phyloP scores from a whole-genome alignment of 495 filamentous ascomycete species.

The Evansstolkia leycettana region DNA sequence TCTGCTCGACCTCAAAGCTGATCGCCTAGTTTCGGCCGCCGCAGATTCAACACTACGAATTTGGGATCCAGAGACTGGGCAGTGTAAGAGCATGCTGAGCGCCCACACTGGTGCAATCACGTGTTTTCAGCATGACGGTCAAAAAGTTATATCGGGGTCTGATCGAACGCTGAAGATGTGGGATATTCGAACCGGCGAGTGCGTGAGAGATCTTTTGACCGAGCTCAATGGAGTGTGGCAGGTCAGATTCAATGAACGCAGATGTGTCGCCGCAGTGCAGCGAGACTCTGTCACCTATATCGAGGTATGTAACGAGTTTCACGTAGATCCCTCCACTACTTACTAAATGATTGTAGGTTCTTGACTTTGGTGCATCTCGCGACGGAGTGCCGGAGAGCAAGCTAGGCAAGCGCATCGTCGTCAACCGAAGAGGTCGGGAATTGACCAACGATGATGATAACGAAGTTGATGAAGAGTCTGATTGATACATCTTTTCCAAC shows the following conservation, averaged over 20 bases:
- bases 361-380: constrained; percentile 83
- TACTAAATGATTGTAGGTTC: constrained; percentile 41
- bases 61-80: constrained; percentile 91
- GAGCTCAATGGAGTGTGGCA: constrained; percentile 96
- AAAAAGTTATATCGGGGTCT: constrained; percentile 92
- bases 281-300: constrained; percentile 85
- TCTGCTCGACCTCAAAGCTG: constrained; percentile 74
- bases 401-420: constrained; percentile 68
- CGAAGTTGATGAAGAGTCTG: constrained; percentile 31
- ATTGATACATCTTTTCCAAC: constrained; percentile 9
- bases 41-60: constrained; percentile 92
- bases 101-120: constrained; percentile 97
- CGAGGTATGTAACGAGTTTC: constrained; percentile 53
- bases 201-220: constrained; percentile 88
- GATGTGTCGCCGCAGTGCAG: constrained; percentile 96
- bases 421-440: constrained; percentile 48
- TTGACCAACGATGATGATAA: constrained; percentile 24
- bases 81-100: constrained; percentile 77
- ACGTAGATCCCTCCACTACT: constrained; percentile 8
- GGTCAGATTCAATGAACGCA: constrained; percentile 90
- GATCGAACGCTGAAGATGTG: constrained; percentile 98
- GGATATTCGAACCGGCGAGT: constrained; percentile 86
- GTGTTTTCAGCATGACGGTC: constrained; percentile 95
- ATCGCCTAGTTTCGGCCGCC: constrained; percentile 85
- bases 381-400: constrained; percentile 64